Conservation (phyloP, 345 rosid genomes). For the Gossypium anomalum region DNA sequence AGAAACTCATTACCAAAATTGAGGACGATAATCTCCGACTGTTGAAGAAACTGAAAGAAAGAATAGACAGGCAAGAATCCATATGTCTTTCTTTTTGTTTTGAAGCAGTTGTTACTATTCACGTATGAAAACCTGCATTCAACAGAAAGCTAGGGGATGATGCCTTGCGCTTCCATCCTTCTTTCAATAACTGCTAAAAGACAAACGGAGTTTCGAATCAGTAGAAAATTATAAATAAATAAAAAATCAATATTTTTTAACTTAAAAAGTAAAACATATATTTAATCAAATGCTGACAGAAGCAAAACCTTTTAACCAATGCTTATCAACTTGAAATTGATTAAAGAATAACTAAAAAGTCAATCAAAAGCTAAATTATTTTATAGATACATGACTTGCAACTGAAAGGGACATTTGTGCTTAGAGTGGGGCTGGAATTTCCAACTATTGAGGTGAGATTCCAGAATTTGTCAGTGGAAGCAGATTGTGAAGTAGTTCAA, state of each 20-base stretch:
- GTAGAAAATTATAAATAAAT: not conserved
- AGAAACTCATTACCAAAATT: constrained; percentile 30
- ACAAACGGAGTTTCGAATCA: not conserved
- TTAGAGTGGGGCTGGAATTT: constrained; percentile 34
- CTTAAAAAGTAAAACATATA: not conserved
- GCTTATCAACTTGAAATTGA: not conserved
- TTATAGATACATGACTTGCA: not conserved
- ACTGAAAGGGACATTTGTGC: not conserved
- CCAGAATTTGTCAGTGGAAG: constrained; percentile 29
- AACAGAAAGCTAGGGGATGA: not conserved
- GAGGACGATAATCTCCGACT: constrained; percentile 40
- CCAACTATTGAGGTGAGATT: constrained; percentile 39
- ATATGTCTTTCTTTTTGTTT: too few relatives aligned
- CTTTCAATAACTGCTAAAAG: not conserved
- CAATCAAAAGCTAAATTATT: not conserved
- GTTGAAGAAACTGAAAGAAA: constrained; percentile 31
- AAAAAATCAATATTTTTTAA: not conserved
- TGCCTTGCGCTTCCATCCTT: not conserved
- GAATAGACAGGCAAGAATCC: constrained; percentile 35
- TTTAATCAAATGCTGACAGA: not conserved
- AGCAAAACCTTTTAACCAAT: not conserved
- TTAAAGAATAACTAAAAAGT: not conserved
- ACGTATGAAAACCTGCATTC: not conserved
- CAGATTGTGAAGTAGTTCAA: constrained; percentile 31
- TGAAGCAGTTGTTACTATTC: not conserved